A percentile compares a stretch with the other conserved stretches of the same genome.
phyloP scores from a whole-genome alignment of 495 filamentous ascomycete species.

The Tuber aestivum region DNA sequence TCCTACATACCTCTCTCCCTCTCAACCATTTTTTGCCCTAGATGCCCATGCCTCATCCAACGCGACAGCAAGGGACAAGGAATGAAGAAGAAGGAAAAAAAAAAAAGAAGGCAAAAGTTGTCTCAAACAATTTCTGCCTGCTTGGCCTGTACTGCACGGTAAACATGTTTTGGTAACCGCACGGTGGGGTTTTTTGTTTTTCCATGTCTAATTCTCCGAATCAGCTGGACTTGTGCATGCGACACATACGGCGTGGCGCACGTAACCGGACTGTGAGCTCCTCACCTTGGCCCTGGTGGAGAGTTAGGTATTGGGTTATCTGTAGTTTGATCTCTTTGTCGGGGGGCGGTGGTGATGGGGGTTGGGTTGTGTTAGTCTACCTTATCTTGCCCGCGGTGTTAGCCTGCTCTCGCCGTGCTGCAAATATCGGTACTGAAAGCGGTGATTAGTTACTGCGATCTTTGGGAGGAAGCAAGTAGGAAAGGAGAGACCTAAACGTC shows the following conservation, averaged over 20 bases:
- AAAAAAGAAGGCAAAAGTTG: neutral
- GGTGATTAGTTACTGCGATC: neutral
- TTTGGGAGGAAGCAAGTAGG: neutral
- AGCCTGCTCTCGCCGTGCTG: neutral
- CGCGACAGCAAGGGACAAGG: neutral
- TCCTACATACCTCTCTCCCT: neutral
- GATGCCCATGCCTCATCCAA: neutral
- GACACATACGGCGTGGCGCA: neutral
- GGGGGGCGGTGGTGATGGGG: neutral
- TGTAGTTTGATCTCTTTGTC: neutral
- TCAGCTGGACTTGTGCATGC: constrained; percentile 3
- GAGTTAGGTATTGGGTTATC: neutral
- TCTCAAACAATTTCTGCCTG: neutral
- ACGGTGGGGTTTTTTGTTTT: neutral
- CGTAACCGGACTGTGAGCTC: neutral
- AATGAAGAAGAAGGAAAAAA: neutral
- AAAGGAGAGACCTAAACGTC: neutral
- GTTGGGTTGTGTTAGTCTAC: neutral
- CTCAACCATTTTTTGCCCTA: neutral
- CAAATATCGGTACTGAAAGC: neutral
- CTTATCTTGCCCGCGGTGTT: neutral
- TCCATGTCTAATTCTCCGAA: neutral
- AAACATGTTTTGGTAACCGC: neutral
- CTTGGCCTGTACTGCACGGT: neutral
- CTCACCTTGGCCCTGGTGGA: neutral